Base-by-base conservation (phyloP, 192 early-diverging fungal species). In the Blastocladiella britannica region DNA sequence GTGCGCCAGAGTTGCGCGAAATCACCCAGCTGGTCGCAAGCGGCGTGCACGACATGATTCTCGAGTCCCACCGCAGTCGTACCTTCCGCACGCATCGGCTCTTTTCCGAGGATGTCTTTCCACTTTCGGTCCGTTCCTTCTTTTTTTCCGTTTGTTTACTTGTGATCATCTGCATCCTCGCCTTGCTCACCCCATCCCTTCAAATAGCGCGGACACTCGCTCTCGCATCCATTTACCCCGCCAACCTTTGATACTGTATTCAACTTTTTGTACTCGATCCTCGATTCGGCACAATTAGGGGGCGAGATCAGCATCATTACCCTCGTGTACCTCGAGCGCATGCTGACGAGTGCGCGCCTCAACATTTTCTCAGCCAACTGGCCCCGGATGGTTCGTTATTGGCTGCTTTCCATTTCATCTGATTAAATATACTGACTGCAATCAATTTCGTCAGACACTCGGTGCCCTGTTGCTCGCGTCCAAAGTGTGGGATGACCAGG, bases 401-500 rank as follows among this genome's bases (percentile, higher is more conserved):
- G 18, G 18, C n/a, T 51, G 18, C n/a, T 51, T 51, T 51, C n/a
- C n/a, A 51, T 51, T 18, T 51, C n/a, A 18, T 51, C n/a, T 51
- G 18, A 53, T 58, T 58, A 26, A 56, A 58, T 54, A 53, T 78
- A 77, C 53, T 80, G 78, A 75, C 63, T 67, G 24, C 63, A 15
- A n/a, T n/a, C n/a, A n/a, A n/a, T n/a, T n/a, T n/a, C n/a, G n/a
- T n/a, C 67, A 68, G 7, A 53, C 74, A 3, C 67, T 89, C 5
- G 81, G 81, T 4, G 78, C 72, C 0, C 55, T 87, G 4, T 57
- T 89, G n/a, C 66, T 82, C n/a, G 81, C 84, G 5, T 73, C 82
- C 30, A 89, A 89, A 65, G 84, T 89, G 1, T 89, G 86, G 86
- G 86, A 89, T 58, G 86, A 89, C 57, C 79, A 82, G 57, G 86